A percentile compares a stretch with the other conserved stretches of the same genome.
Conservation (phyloP, 345 rosid genomes). For the Tarenaya hassleriana region DNA sequence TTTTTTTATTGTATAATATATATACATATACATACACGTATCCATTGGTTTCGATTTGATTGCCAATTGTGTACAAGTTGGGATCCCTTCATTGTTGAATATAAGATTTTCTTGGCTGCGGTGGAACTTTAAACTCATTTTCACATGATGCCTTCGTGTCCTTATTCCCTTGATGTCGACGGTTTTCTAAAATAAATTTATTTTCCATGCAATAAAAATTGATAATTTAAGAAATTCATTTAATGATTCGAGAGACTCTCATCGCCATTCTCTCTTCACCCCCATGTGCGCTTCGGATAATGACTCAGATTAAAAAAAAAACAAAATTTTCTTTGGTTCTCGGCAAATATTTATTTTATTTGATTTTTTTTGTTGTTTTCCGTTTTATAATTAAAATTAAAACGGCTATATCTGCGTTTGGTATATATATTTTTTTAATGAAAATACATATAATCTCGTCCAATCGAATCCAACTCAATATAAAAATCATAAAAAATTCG, state of each 20-base stretch:
- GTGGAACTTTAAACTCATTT: constrained; percentile 32
- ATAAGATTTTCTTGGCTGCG: constrained; percentile 28
- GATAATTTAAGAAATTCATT: constrained; percentile 9
- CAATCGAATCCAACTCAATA: too few species aligned
- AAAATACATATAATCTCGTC: too few species aligned
- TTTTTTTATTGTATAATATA: neutral
- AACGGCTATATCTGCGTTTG: too few species aligned
- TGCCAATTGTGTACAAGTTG: constrained; percentile 23
- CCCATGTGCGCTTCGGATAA: constrained; percentile 48
- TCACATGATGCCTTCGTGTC: constrained; percentile 44
- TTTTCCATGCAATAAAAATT: constrained; percentile 30
- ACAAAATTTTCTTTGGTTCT: constrained; percentile 17
- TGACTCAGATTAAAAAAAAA: constrained; percentile 34
- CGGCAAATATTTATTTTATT: constrained; percentile 5
- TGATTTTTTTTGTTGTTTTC: neutral
- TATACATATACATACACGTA: neutral
- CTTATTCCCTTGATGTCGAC: constrained; percentile 32
- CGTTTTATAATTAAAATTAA: too few species aligned
- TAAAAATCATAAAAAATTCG: constrained; percentile 1
- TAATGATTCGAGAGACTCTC: constrained; percentile 42
- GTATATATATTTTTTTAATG: too few species aligned
- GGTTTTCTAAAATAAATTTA: constrained; percentile 27
- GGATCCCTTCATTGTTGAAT: neutral
- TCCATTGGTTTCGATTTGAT: neutral
- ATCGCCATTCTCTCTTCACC: constrained; percentile 43